A percentile compares a stretch with the other conserved stretches of the same genome.
Conservation (phyloP, 176 grass and related monocot species). For the Coix lacrymajobi region DNA sequence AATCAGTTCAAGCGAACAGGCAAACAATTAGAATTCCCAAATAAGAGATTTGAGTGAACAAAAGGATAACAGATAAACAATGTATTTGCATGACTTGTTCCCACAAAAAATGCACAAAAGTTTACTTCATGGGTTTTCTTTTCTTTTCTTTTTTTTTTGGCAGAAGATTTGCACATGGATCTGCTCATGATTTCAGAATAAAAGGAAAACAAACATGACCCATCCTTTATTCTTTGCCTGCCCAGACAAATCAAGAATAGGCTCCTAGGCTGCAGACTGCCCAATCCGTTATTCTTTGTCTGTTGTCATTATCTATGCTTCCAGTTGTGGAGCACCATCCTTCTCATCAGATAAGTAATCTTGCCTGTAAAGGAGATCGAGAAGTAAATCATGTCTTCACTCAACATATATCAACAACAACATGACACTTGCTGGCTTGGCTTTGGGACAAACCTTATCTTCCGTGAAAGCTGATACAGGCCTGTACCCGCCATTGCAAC, state of each 20-base stretch:
- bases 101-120: not conserved
- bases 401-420: not conserved
- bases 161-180: not conserved
- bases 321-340: conserved; percentile 27
- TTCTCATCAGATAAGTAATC: conserved; percentile 61
- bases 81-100: not conserved
- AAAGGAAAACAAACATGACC: not conserved
- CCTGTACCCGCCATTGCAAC: conserved; percentile 72
- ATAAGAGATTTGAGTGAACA: not conserved
- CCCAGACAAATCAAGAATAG: not conserved
- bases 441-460: conserved; percentile 52
- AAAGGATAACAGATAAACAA: not conserved
- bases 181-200: not conserved
- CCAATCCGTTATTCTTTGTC: not conserved
- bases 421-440: not conserved
- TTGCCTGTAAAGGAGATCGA: conserved; percentile 43
- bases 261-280: not conserved
- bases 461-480: conserved; percentile 74
- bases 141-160: not conserved
- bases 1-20: no score
- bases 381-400: not conserved
- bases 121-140: conserved; percentile 1
- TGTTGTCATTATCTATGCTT: conserved; percentile 31
- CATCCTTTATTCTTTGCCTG: not conserved
- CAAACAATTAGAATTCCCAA: not conserved